phyloP scores from a whole-genome alignment of 2,329 filamentous ascomycete species.

The Samsoniella hepiali region DNA sequence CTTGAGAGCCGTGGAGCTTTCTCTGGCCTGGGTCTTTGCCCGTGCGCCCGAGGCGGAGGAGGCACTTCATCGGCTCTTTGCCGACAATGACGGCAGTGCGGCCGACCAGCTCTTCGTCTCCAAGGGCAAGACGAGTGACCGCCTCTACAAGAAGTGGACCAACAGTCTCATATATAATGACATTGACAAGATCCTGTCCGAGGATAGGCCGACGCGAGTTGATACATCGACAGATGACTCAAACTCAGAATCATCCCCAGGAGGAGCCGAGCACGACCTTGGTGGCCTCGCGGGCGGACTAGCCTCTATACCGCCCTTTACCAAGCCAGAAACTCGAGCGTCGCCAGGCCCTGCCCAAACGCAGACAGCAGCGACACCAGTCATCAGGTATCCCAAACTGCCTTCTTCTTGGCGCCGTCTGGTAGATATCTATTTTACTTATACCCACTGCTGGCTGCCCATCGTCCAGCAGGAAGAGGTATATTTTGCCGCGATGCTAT shows the following conservation, averaged over 20 bases:
- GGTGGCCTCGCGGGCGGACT: neutral
- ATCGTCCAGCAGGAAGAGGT: slow-evolving; percentile 66
- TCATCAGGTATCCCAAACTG: slow-evolving; percentile 33
- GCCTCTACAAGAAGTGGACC: slow-evolving; percentile 60
- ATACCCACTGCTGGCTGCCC: slow-evolving; percentile 74
- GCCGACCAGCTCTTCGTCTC: slow-evolving; percentile 44
- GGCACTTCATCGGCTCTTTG: slow-evolving; percentile 53
- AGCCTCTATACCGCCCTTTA: neutral
- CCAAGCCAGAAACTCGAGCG: neutral
- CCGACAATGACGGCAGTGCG: slow-evolving; percentile 40
- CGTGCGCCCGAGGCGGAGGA: slow-evolving; percentile 58
- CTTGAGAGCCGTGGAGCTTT: slow-evolving; percentile 68
- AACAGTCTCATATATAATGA: slow-evolving; percentile 60
- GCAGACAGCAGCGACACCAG: neutral
- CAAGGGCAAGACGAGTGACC: slow-evolving; percentile 53
- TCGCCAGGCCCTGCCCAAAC: neutral
- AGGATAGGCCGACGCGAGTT: slow-evolving; percentile 32
- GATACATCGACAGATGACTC: slow-evolving; percentile 36
- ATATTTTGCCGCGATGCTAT: slow-evolving; percentile 45
- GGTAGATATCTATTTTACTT: slow-evolving; percentile 70
- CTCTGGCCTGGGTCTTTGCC: slow-evolving; percentile 64
- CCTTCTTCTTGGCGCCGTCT: slow-evolving; percentile 57
- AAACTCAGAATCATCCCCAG: slow-evolving; percentile 23
- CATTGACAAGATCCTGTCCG: slow-evolving; percentile 60
- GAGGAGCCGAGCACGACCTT: neutral